Base-by-base conservation (phyloP, 169 alveolate species). In the Eimeria tenella region DNA sequence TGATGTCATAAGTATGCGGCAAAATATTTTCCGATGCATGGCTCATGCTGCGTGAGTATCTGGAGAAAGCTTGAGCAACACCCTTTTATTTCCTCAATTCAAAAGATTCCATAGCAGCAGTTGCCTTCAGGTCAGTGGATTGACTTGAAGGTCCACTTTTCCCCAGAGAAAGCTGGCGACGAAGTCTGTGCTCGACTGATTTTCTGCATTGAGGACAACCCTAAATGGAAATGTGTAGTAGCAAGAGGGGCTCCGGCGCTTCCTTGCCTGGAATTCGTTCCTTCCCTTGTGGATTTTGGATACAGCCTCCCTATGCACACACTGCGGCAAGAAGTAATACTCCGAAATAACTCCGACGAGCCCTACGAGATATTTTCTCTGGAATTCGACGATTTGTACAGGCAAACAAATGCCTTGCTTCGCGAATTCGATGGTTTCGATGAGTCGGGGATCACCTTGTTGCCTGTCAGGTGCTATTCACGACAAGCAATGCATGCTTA, bases 291-390 rank as follows among this genome's bases (percentile, higher is more conserved):
- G 81, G 95, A 91, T 49, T 81, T 91, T 15, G 92, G 86, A 0
- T 19, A 77, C 86, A 42, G 87, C 86, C 95, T 91, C 7, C 95
- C 95, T 13, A 55, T 53, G 31, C 95, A 91, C 63, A 23, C 82
- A 31, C 19, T 65, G 71, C 88, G 88, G 68, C 82, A 68, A 63
- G 95, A 91, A 31, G 68, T 97, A 55, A 98, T 97, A 86, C 55
- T 96, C 50, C 79, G 42, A 71, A 98, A 98, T 94, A 98, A 98
- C 65, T 97, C 98, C 94, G 98, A 96, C 55, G 95, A 97, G 31
- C 97, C 98, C 56, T 97, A 98, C 84, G 99, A 97, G 95, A 97
- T 98, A 3, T 98, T 96, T 94, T 95, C 98, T 25, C 93, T 97
- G 49, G 99, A 98, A 73, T 98, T 98, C 94, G 99, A 98, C 95